Evolutionary conservation across 2,329 filamentous ascomycete species (phyloP).

Genomic region (Cladophialophora exuberans): DNA sequence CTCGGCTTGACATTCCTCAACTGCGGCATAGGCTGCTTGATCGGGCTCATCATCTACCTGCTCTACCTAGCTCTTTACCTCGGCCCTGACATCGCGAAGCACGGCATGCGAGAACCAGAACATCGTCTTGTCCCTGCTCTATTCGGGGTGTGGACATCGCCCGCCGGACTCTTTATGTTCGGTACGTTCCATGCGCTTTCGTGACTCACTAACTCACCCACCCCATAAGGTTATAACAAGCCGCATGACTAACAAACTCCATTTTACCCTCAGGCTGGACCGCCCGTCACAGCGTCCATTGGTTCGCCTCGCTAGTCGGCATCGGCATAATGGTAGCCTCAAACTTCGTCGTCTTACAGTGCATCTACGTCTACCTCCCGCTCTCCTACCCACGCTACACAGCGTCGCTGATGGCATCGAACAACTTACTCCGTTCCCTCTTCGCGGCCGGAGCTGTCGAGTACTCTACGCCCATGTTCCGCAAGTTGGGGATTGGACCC

Average conservation of each 20-base stretch:
- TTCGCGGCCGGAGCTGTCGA: slow-evolving; percentile 41
- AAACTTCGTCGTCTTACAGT: slow-evolving; percentile 29
- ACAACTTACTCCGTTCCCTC: slow-evolving; percentile 34
- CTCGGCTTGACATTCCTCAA: slow-evolving; percentile 65
- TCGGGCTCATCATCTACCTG: slow-evolving; percentile 55
- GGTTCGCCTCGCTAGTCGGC: slow-evolving; percentile 45
- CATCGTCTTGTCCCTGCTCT: slow-evolving; percentile 56
- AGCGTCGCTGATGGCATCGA: slow-evolving; percentile 31
- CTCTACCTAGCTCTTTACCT: slow-evolving; percentile 57
- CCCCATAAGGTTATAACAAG: not conserved
- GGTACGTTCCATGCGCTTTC: slow-evolving; percentile 29
- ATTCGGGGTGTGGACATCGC: slow-evolving; percentile 52
- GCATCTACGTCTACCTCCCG: slow-evolving; percentile 31
- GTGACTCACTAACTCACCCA: slow-evolving; percentile 31
- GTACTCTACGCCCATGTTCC: slow-evolving; percentile 39
- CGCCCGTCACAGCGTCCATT: slow-evolving; percentile 36
- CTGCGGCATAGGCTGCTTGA: slow-evolving; percentile 58
- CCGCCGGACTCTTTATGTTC: slow-evolving; percentile 62
- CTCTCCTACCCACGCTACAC: slow-evolving; percentile 29
- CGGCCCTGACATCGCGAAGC: slow-evolving; percentile 51
- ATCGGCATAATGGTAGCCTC: slow-evolving; percentile 42
- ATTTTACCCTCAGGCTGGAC: slow-evolving; percentile 33
- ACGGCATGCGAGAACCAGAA: slow-evolving; percentile 57
- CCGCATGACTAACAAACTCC: not conserved
- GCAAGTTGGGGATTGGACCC: slow-evolving; percentile 37